These are phyloP conservation scores for Teratosphaeria destructans DNA, from an alignment of 2,329 filamentous ascomycete genomes.

Conservation along the genomic window DNA sequence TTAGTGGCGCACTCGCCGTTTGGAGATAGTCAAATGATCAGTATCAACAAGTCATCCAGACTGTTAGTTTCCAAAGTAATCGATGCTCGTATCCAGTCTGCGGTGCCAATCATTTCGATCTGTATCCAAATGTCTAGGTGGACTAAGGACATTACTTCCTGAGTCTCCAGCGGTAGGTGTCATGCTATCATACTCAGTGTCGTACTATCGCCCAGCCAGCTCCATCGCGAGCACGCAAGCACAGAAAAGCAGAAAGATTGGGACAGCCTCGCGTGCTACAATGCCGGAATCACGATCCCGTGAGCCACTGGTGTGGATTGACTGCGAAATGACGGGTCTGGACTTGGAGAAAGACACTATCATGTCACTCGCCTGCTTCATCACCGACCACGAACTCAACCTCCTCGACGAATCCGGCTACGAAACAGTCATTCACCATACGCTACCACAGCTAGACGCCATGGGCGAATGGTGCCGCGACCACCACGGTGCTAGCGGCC, in stretches of 20 bases:
- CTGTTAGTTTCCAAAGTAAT: too few relatives aligned
- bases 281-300: conserved; percentile 41
- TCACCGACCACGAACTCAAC: conserved; percentile 72
- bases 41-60: too few relatives aligned
- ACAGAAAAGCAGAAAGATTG: background rate
- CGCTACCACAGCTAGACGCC: conserved; percentile 55
- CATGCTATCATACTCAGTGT: background rate
- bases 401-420: conserved; percentile 68
- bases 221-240: background rate
- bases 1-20: background rate
- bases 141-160: background rate
- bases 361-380: conserved; percentile 82
- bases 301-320: conserved; percentile 75
- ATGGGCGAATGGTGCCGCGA: conserved; percentile 87
- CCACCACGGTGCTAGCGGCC: conserved; percentile 70
- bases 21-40: too few relatives aligned
- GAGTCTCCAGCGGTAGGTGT: background rate
- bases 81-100: background rate
- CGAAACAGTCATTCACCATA: conserved; percentile 68
- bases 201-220: background rate
- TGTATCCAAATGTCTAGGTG: background rate
- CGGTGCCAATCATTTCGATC: background rate
- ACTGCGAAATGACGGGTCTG: conserved; percentile 88
- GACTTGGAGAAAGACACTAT: conserved; percentile 71
- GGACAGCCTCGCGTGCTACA: background rate